Evolutionary conservation across 805 yeast species (phyloP).

Genomic region (Saturnispora dispora): DNA sequence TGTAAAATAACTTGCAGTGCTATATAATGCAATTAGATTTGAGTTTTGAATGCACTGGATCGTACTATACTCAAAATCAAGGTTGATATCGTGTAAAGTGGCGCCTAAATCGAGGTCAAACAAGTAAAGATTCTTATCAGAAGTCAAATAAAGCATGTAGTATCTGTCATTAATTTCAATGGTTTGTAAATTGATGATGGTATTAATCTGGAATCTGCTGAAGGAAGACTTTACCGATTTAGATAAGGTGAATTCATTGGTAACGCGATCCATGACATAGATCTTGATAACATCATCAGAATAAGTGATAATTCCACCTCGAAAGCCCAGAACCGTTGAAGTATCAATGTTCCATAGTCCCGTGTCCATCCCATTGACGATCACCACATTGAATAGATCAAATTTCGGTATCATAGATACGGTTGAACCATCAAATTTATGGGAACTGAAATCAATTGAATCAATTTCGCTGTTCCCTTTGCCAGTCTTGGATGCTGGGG

Average conservation of each 20-base stretch:
- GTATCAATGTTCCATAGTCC: background rate
- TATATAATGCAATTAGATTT: constrained; percentile 4
- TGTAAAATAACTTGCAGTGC: constrained; percentile 1
- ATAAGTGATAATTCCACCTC: background rate
- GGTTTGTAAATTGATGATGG: background rate
- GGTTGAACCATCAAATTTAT: background rate
- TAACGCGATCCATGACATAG: background rate
- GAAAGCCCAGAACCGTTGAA: background rate
- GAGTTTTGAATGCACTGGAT: constrained; percentile 4
- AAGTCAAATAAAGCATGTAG: background rate
- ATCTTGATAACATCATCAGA: background rate
- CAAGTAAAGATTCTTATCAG: background rate
- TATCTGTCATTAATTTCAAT: background rate
- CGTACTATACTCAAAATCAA: constrained; percentile 3
- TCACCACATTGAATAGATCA: background rate
- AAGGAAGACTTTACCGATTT: background rate
- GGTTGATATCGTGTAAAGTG: background rate
- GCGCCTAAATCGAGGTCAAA: constrained; percentile 5
- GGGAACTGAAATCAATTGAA: background rate
- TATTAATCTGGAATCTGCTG: background rate
- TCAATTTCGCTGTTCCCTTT: background rate
- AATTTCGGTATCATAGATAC: background rate
- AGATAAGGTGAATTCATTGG: background rate
- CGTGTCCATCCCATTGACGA: background rate
- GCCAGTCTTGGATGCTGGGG: background rate